These are phyloP conservation scores for Lactarius evosmus DNA, from an alignment of 768 basidiomycete species.

Conservation along the genomic window DNA sequence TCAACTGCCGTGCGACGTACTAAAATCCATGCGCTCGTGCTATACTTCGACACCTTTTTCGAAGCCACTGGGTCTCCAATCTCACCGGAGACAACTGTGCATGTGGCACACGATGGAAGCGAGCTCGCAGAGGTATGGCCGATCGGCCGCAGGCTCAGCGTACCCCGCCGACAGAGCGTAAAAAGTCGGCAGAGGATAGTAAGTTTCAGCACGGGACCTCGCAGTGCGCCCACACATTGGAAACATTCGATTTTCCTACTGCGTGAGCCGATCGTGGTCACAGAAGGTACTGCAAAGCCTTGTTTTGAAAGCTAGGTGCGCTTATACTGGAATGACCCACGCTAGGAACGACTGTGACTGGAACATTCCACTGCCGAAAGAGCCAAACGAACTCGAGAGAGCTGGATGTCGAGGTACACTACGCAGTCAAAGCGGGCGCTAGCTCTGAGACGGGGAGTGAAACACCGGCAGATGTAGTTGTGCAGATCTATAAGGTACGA, in stretches of 20 bases:
- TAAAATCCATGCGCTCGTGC: slow-evolving; percentile 74
- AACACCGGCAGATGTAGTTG: slow-evolving; percentile 45
- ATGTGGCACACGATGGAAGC: slow-evolving; percentile 56
- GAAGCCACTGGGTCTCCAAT: slow-evolving; percentile 53
- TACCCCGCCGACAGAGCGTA: slow-evolving; percentile 51
- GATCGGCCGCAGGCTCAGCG: slow-evolving; percentile 61
- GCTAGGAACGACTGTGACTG: slow-evolving; percentile 68
- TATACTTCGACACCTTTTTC: slow-evolving; percentile 97
- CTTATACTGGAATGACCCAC: not conserved
- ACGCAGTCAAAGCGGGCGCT: slow-evolving; percentile 44
- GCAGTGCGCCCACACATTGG: slow-evolving; percentile 91
- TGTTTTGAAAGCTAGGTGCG: not conserved
- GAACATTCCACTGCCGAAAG: slow-evolving; percentile 83
- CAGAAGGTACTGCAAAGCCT: slow-evolving; percentile 55
- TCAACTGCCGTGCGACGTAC: slow-evolving; percentile 57
- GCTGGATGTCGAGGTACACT: slow-evolving; percentile 90
- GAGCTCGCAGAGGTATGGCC: slow-evolving; percentile 78
- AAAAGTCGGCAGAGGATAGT: slow-evolving; percentile 47
- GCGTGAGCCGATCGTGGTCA: slow-evolving; percentile 68
- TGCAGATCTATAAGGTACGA: slow-evolving; percentile 79
- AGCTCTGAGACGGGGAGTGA: slow-evolving; percentile 25
- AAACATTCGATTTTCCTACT: slow-evolving; percentile 92
- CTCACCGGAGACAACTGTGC: slow-evolving; percentile 49
- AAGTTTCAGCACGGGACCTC: slow-evolving; percentile 90
- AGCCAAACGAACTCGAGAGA: slow-evolving; percentile 79